phyloP scores from a whole-genome alignment of 2,329 filamentous ascomycete species.

The Epicoccum sorghinum region DNA sequence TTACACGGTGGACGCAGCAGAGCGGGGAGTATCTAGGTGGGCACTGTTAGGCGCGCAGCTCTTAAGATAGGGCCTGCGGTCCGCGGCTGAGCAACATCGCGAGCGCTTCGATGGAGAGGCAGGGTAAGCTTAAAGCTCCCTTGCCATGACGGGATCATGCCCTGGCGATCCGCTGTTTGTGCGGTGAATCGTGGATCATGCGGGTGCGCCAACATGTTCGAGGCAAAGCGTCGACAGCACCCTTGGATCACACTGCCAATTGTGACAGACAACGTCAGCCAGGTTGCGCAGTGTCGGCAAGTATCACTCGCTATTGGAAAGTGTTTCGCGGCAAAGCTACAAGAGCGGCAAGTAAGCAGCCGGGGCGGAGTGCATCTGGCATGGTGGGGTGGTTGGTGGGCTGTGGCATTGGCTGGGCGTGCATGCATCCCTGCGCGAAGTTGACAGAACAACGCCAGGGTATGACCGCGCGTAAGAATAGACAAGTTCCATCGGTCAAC shows the following conservation, averaged over 20 bases:
- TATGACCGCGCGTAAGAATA: conserved; percentile 20
- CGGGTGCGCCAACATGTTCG: conserved; percentile 18
- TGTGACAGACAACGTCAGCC: conserved; percentile 16
- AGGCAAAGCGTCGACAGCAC: conserved; percentile 13
- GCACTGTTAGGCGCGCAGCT: conserved; percentile 14
- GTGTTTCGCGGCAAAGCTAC: conserved; percentile 7
- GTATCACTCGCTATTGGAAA: conserved; percentile 12
- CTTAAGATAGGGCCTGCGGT: conserved; percentile 13
- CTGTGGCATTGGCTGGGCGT: conserved; percentile 21
- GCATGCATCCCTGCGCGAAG: conserved; percentile 21
- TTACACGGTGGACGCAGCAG: conserved; percentile 14
- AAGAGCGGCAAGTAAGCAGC: conserved; percentile 20
- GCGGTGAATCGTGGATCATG: conserved; percentile 24
- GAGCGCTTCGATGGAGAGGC: conserved; percentile 20
- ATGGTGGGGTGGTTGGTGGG: conserved; percentile 22
- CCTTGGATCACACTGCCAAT: conserved; percentile 12
- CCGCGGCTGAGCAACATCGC: conserved; percentile 23
- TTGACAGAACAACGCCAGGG: conserved; percentile 11
- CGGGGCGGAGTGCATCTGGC: conserved; percentile 35
- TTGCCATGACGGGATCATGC: conserved; percentile 22
- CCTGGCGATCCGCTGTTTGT: conserved; percentile 28
- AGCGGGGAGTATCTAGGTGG: conserved; percentile 6
- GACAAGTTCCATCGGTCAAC: conserved; percentile 22
- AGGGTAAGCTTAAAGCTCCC: conserved; percentile 26
- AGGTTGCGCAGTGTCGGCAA: conserved; percentile 15